phyloP scores from a whole-genome alignment of 148 eudicot species.

The Hydrangea macrophylla region DNA sequence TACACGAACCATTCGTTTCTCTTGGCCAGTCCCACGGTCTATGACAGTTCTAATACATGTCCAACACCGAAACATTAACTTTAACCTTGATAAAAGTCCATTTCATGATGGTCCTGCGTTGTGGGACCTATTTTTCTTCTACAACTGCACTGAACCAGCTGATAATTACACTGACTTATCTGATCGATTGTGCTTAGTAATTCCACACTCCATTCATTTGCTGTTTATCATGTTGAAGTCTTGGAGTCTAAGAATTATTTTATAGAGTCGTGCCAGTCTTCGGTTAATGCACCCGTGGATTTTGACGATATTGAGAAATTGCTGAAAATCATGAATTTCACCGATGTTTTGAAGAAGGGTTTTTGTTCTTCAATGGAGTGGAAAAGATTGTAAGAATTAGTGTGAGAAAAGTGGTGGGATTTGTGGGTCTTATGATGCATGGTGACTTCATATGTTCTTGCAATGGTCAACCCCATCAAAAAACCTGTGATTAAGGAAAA shows the following conservation, averaged over 20 bases:
- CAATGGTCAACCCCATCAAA: constrained; percentile 14
- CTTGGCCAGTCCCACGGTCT: constrained; percentile 24
- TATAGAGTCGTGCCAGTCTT: constrained; percentile 25
- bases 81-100: constrained; percentile 34
- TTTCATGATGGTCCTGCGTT: constrained; percentile 19
- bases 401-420: constrained; percentile 26
- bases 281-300: constrained; percentile 31
- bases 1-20: constrained; percentile 28
- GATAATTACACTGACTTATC: constrained; percentile 1
- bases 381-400: constrained; percentile 12
- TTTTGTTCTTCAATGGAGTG: constrained; percentile 37
- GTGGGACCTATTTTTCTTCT: constrained; percentile 33
- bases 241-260: constrained; percentile 24
- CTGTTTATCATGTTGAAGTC: constrained; percentile 34
- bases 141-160: constrained; percentile 27
- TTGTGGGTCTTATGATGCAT: constrained; percentile 19
- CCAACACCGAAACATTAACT: constrained; percentile 37
- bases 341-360: constrained; percentile 32
- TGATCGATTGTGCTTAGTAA: constrained; percentile 29
- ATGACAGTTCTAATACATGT: constrained; percentile 25
- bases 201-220: constrained; percentile 29
- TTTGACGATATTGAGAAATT: constrained; percentile 3
- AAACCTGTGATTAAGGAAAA: constrained; percentile 1
- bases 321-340: constrained; percentile 32
- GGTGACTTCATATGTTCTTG: constrained; percentile 23